These are phyloP conservation scores for Hymenoscyphus salicellus DNA, from an alignment of 2,329 filamentous ascomycete genomes.

Conservation along the genomic window DNA sequence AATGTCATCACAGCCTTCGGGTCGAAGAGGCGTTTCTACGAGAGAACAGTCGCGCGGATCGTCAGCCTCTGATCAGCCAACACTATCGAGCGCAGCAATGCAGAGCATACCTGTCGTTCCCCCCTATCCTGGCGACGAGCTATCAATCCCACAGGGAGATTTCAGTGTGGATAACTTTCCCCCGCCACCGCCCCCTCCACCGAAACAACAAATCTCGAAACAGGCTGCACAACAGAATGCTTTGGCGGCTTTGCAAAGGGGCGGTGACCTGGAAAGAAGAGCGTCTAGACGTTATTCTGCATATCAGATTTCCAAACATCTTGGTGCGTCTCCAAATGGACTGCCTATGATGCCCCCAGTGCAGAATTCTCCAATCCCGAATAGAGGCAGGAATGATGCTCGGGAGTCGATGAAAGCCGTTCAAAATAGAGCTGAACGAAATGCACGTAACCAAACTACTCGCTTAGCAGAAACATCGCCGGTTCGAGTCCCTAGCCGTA, in stretches of 20 bases:
- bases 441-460: conserved; percentile 42
- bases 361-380: conserved; percentile 79
- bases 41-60: conserved; percentile 53
- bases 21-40: conserved; percentile 33
- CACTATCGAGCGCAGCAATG: conserved; percentile 70
- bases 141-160: conserved; percentile 48
- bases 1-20: conserved; percentile 37
- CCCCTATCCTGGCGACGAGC: conserved; percentile 64
- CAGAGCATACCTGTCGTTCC: conserved; percentile 73
- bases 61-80: conserved; percentile 56
- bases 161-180: conserved; percentile 59
- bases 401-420: conserved; percentile 80
- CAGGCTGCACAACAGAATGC: conserved; percentile 74
- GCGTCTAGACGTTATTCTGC: conserved; percentile 92
- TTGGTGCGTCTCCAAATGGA: conserved; percentile 75
- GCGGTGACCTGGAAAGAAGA: conserved; percentile 85
- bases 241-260: conserved; percentile 82
- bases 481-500: conserved; percentile 55
- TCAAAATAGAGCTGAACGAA: conserved; percentile 54
- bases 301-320: conserved; percentile 93
- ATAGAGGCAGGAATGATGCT: conserved; percentile 72
- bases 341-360: conserved; percentile 83
- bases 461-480: conserved; percentile 60
- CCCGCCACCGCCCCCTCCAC: conserved; percentile 72
- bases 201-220: conserved; percentile 1